Base-by-base conservation (phyloP, 495 filamentous ascomycete species). In the Podospora pseudopauciseta region DNA sequence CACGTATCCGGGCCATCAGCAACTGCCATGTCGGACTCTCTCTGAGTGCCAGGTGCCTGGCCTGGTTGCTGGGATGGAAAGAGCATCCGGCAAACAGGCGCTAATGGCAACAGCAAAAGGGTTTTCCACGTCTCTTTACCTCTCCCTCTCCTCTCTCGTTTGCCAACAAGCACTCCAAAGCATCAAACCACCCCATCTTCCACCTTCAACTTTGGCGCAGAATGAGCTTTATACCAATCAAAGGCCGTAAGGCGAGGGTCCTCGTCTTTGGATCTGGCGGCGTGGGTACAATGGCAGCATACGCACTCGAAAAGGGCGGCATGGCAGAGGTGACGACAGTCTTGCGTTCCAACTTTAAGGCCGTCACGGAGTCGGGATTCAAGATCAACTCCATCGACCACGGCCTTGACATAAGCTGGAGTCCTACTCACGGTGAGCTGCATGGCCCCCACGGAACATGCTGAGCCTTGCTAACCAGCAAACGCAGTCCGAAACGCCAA, bases 231-330 rank as follows among this genome's bases (percentile, higher is more conserved):
- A 2, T 71, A 5, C 18, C 57, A 27, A 7, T 4, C 26, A 11
- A 63, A n/a, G 6, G 30, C 1, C 16, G n/a, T n/a, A 75, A 72
- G 75, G 75, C 26, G 30, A 32, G 30, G 30, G 74, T 81, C 15
- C 72, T 80, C n/a, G 60, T 81, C n/a, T 65, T 81, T 16, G 79
- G 79, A 39, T 75, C 71, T 15, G 79, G 79, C 13, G 79, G 77
- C 13, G 74, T 81, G 5, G 79, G 79, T 5, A 78, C 78, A 13
- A 80, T 80, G 68, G 78, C 75, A 26, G 78, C 77, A n/a, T 79
- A 74, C n/a, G 70, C 71, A 7, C 74, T 81, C 2, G 77, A 79
- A 58, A 70, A 67, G 26, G 73, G 73, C 23, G 72, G 74, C 18
- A 65, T 65, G 27, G 70, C 72, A 11, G 28, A 56, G 2, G 77